Base-by-base conservation (phyloP, 495 filamentous ascomycete genomes). In the Collariella sp. region DNA sequence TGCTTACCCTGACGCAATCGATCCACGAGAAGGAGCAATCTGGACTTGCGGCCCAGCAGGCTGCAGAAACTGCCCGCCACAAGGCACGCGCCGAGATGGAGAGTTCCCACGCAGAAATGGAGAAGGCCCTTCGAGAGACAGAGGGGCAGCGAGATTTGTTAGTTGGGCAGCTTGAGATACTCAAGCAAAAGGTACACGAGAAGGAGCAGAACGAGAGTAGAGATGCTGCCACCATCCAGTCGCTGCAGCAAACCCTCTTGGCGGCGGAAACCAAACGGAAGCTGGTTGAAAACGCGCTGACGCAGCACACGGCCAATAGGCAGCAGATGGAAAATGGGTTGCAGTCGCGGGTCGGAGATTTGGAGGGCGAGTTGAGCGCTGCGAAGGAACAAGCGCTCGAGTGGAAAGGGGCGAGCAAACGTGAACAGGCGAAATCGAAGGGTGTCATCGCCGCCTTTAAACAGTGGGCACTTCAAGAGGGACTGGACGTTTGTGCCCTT, bases 11-110 rank as follows among this genome's bases (percentile, higher is more conserved):
- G 11, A 47, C 52, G 12, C 52, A 67, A 26, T 15, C 49, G 13
- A 5, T 68, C 4, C 48, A 51, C 18, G 57, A 61, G 5, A 59
- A 59, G 24, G 61, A 68, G 1, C 50, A 31, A 18, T 19, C 29
- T 1, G 26, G 29, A 2, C 16, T 15, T n/a, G 24, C 2, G 1
- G 46, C 46, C 10, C 23, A 45, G 2, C 11, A 54, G 10, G 56
- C 56, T 0, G 41, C 19, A 11, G 50, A 54, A 16, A 26, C 7
- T n/a, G 50, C 46, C 23, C 50, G 46, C 5, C 51, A 34, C 10
- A 51, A 59, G 23, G 23, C 24, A 31, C 6, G 43, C 15, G n/a
- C 15, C 23, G 23, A 57, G 24, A 56, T 58, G 47, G 59, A 62
- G 35, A 52, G 31, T 13, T 47, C 29, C 2, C 16, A 23, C 12